Evolutionary conservation across 805 yeast genomes (phyloP).

Genomic region (Candida argentea): DNA sequence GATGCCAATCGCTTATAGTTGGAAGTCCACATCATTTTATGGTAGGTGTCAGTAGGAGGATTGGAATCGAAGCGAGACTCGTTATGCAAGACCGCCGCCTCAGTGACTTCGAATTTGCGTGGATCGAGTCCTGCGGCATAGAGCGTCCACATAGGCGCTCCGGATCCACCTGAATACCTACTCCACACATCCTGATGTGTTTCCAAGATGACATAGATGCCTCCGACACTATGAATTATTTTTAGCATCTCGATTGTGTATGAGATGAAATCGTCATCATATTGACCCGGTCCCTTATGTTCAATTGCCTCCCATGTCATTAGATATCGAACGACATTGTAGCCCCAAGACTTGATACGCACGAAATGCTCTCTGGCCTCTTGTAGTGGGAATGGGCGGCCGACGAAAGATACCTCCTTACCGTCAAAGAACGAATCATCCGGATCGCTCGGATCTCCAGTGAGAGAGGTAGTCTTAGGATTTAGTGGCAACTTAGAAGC

Average conservation of each 20-base stretch:
- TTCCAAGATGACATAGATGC: slow-evolving; percentile 70
- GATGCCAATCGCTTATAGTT: slow-evolving; percentile 71
- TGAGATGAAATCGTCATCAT: slow-evolving; percentile 68
- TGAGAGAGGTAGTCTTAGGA: slow-evolving; percentile 40
- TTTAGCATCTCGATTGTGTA: slow-evolving; percentile 56
- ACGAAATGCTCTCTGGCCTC: slow-evolving; percentile 63
- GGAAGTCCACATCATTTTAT: slow-evolving; percentile 90
- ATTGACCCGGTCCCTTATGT: slow-evolving; percentile 75
- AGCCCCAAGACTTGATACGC: slow-evolving; percentile 73
- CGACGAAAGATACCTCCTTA: slow-evolving; percentile 70
- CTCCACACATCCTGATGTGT: slow-evolving; percentile 97
- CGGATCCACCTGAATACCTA: slow-evolving; percentile 79
- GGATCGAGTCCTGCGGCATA: slow-evolving; percentile 86
- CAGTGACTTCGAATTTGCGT: slow-evolving; percentile 53
- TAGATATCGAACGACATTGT: slow-evolving; percentile 64
- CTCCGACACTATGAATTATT: slow-evolving; percentile 53
- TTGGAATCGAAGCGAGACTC: slow-evolving; percentile 26
- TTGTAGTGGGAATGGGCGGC: slow-evolving; percentile 67
- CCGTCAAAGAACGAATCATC: slow-evolving; percentile 53
- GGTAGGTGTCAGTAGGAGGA: slow-evolving; percentile 37
- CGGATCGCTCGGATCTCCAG: slow-evolving; percentile 24
- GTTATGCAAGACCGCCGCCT: slow-evolving; percentile 75
- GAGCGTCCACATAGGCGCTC: slow-evolving; percentile 91
- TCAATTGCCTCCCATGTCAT: slow-evolving; percentile 91
- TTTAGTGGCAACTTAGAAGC: slow-evolving; percentile 57